These are phyloP conservation scores for Aspergillus arachidicola DNA, from an alignment of 2,329 filamentous ascomycete species.

Conservation along the genomic window DNA sequence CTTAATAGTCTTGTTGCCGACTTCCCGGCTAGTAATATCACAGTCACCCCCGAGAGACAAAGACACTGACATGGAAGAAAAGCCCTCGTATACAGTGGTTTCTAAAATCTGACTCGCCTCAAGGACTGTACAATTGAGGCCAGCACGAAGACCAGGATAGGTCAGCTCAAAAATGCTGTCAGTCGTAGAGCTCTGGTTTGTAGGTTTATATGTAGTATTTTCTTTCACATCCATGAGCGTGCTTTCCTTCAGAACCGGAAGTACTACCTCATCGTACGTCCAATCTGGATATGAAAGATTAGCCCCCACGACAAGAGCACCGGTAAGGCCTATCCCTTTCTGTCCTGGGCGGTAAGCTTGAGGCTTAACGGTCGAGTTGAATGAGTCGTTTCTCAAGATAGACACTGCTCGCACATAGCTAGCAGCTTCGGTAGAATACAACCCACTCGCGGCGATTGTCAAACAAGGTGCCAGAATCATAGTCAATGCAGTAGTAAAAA, in stretches of 20 bases:
- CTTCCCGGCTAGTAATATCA: not conserved
- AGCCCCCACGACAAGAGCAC: slow-evolving; percentile 28
- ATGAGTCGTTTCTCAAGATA: slow-evolving; percentile 17
- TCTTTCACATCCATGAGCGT: slow-evolving; percentile 19
- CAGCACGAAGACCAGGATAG: slow-evolving; percentile 6
- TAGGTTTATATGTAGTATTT: not conserved
- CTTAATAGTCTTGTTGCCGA: not conserved
- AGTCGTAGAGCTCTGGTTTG: not conserved
- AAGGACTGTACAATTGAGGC: not conserved
- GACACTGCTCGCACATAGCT: slow-evolving; percentile 3
- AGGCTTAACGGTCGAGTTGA: not conserved
- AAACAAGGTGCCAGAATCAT: slow-evolving; percentile 18
- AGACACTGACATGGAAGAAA: too few relatives aligned
- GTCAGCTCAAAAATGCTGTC: not conserved
- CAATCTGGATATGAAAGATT: slow-evolving; percentile 35
- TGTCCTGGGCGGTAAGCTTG: slow-evolving; percentile 15
- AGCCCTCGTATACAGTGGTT: not conserved
- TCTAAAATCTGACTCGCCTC: not conserved
- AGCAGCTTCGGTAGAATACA: slow-evolving; percentile 17
- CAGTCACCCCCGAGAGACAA: not conserved
- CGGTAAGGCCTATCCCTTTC: slow-evolving; percentile 26
- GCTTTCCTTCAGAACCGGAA: slow-evolving; percentile 18
- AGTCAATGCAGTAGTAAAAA: slow-evolving; percentile 15
- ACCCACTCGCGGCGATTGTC: slow-evolving; percentile 18
- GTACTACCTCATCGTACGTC: slow-evolving; percentile 34